Percentiles rank a stretch among this genome's conserved stretches.
phyloP scores from a whole-genome alignment of 2,329 filamentous ascomycete genomes.

The Gyromitra esculenta region DNA sequence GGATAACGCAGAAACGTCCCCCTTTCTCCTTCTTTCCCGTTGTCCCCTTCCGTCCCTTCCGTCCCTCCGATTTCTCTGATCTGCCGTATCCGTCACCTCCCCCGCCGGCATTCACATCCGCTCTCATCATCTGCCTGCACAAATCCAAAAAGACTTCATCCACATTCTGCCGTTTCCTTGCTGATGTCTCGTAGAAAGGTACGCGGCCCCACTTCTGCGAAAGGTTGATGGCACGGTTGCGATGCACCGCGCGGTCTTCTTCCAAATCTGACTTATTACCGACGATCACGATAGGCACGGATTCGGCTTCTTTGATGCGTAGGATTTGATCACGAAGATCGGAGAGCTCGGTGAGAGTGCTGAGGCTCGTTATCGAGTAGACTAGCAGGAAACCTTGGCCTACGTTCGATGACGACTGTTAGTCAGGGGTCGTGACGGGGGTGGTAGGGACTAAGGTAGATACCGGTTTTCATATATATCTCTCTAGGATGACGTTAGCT shows the following conservation, averaged over 20 bases:
- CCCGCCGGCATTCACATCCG: conserved; percentile 63
- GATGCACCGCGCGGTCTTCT: conserved; percentile 75
- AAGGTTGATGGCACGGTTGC: conserved; percentile 81
- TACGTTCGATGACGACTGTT: conserved; percentile 27
- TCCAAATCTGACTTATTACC: conserved; percentile 79
- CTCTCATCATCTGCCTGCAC: conserved; percentile 82
- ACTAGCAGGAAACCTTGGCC: conserved; percentile 75
- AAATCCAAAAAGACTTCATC: conserved; percentile 89
- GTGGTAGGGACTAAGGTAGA: conserved; percentile 14
- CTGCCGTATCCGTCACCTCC: conserved; percentile 34
- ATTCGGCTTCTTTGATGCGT: conserved; percentile 76
- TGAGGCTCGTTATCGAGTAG: conserved; percentile 76
- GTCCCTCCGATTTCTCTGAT: conserved; percentile 41
- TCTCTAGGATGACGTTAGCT: conserved; percentile 63
- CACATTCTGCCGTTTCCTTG: conserved; percentile 83
- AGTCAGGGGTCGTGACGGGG: conserved; percentile 35
- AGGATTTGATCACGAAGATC: conserved; percentile 78
- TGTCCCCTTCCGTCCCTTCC: conserved; percentile 37
- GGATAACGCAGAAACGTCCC: conserved; percentile 48
- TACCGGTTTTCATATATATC: conserved; percentile 76
- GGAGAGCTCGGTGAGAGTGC: conserved; percentile 74
- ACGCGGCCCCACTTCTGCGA: conserved; percentile 87
- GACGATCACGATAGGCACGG: conserved; percentile 76
- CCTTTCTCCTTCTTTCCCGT: conserved; percentile 36
- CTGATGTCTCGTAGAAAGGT: conserved; percentile 91